Conservation (phyloP, 306 rosid genomes). For the Castanospermum australe region DNA sequence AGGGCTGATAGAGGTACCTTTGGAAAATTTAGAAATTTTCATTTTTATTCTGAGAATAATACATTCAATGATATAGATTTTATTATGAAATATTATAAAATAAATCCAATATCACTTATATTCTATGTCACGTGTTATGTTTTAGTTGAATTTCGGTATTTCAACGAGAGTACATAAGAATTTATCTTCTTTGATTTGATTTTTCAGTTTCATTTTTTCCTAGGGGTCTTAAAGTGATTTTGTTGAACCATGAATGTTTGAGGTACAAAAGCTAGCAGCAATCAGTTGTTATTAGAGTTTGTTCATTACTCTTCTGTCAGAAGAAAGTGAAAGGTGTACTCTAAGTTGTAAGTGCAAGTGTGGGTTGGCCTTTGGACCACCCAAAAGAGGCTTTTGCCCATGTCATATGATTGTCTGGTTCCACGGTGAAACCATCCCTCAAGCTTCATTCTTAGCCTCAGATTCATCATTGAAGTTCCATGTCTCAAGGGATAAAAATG, state of each 20-base stretch:
- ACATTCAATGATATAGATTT: too few species aligned
- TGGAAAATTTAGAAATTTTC: too few species aligned
- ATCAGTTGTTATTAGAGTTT: background rate
- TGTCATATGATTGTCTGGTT: background rate
- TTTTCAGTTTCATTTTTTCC: background rate
- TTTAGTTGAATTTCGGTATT: background rate
- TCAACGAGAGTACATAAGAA: too few species aligned
- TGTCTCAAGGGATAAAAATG: background rate
- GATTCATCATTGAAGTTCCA: background rate
- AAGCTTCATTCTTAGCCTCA: background rate
- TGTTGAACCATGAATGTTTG: background rate
- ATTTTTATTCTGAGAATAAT: too few species aligned
- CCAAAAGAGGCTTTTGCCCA: too few species aligned
- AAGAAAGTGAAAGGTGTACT: background rate
- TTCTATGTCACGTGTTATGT: background rate
- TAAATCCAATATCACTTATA: background rate
- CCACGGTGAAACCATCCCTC: background rate
- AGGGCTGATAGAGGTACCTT: conserved; percentile 76
- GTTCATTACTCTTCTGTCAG: background rate
- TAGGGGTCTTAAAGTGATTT: background rate
- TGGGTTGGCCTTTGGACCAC: too few species aligned
- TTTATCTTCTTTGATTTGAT: background rate
- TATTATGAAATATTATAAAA: background rate
- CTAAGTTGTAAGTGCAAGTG: background rate
- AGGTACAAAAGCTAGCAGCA: background rate